Evolutionary conservation across 176 grass and related monocot species (phyloP), one percentile per base, ranked within the genome.

Genomic region (Ampelocalamus luodianensis): DNA sequence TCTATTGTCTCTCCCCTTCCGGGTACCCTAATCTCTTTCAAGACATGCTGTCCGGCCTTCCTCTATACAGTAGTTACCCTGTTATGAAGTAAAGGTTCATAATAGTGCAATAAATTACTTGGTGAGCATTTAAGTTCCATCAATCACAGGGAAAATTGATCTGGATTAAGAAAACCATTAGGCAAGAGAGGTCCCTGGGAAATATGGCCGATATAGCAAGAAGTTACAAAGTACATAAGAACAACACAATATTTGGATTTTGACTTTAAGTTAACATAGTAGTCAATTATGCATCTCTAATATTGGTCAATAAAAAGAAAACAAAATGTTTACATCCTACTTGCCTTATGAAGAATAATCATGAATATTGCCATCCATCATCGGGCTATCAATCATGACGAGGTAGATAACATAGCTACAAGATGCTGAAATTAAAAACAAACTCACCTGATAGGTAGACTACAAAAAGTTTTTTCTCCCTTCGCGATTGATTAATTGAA

Each of bases 381-480:
- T 75, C 63, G 68, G 72, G 26, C 13, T 36, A 71, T 65, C 40
- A 81, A 75, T 22, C 50, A 74, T 49, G 77, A 83, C 6, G 0
- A 11, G 36, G 32, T 67, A 62, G n/a, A 82, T 13, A 76, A 23
- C 53, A 80, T 72, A 84, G 74, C 34, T 40, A 84, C 37, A 54
- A 49, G 45, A 15, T 69, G 40, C 51, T 69, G 3, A 64, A 44
- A 37, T 29, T 36, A 68, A 39, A 24, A 78, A 42, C 12, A 78
- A 76, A 81, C 24, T 77, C 77, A 96, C 96, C 93, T 89, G 96
- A 99, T 77, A 96, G 86, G 74, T 96, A 99, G 39, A 99, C 92
- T 72, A 99, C 78, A 92, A 99, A 99, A 24, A 99, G 91, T 65
- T 99, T 99, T 79, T 96, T 99, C 45, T 88, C 85, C 72, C 67